phyloP scores from a whole-genome alignment of 2,329 filamentous ascomycete species.

The Alternaria consortialis region DNA sequence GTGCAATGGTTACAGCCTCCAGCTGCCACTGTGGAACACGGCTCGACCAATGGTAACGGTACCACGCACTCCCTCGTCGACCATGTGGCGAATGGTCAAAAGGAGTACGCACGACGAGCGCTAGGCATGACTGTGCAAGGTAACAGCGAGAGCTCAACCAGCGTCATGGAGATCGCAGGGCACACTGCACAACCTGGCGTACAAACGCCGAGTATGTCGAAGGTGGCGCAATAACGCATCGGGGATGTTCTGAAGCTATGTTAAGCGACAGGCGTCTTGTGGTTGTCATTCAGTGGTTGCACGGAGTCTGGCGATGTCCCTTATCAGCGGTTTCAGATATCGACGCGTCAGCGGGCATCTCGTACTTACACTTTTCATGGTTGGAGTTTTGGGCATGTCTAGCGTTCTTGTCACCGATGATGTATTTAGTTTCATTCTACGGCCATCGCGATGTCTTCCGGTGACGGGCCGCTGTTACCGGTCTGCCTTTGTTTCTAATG shows the following conservation, averaged over 20 bases:
- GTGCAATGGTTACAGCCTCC: constrained; percentile 70
- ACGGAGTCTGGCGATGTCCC: constrained; percentile 1
- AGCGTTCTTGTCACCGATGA: constrained; percentile 7
- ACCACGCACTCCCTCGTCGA: constrained; percentile 37
- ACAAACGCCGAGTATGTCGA: constrained; percentile 49
- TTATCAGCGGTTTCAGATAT: constrained; percentile 16
- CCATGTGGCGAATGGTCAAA: constrained; percentile 41
- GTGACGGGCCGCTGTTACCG: background rate
- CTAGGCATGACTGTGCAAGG: constrained; percentile 51
- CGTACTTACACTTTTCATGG: constrained; percentile 15
- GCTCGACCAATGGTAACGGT: constrained; percentile 33
- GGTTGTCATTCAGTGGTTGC: background rate
- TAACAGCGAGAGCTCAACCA: constrained; percentile 49
- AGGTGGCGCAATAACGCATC: constrained; percentile 23
- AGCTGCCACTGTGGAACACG: constrained; percentile 8
- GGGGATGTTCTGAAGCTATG: background rate
- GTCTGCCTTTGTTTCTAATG: constrained; percentile 1
- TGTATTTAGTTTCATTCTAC: background rate
- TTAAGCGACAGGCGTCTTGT: constrained; percentile 3
- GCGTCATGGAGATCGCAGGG: constrained; percentile 51
- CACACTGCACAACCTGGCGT: constrained; percentile 55
- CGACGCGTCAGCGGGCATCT: constrained; percentile 8
- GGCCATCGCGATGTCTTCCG: background rate
- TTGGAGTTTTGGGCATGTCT: constrained; percentile 16
- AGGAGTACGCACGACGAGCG: constrained; percentile 49